Percentiles rank a stretch among this genome's conserved stretches.
phyloP scores from a whole-genome alignment of 2,329 filamentous ascomycete genomes.

The Fusarium sp. region DNA sequence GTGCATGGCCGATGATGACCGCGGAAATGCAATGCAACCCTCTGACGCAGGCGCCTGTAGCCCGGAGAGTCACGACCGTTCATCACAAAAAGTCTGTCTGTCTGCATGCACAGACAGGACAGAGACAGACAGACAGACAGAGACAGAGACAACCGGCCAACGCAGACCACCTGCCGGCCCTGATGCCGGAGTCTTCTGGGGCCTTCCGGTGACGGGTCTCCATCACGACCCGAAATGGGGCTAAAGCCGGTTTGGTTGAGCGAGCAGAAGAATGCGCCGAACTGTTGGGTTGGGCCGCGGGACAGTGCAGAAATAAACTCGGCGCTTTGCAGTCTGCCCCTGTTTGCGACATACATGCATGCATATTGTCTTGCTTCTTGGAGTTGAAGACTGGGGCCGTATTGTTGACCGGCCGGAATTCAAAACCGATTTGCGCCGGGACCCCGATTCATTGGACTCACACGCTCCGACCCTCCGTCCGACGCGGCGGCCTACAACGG shows the following conservation, averaged over 20 bases:
- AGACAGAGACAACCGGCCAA: constrained; percentile 1
- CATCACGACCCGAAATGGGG: constrained; percentile 16
- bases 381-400: not conserved
- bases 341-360: constrained; percentile 2
- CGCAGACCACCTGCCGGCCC: not conserved
- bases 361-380: constrained; percentile 2
- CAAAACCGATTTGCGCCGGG: constrained; percentile 6
- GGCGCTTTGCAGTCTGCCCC: constrained; percentile 8
- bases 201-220: not conserved
- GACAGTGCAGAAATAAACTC: constrained; percentile 25
- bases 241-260: constrained; percentile 13
- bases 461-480: constrained; percentile 16
- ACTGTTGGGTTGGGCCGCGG: constrained; percentile 18
- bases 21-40: constrained; percentile 33
- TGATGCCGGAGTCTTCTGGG: not conserved
- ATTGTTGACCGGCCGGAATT: constrained; percentile 8
- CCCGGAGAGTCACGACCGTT: not conserved
- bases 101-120: not conserved
- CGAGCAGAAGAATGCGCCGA: constrained; percentile 3
- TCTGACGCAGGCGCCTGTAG: constrained; percentile 16
- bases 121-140: not conserved
- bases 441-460: constrained; percentile 8
- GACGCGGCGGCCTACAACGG: constrained; percentile 2
- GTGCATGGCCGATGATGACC: constrained; percentile 9
- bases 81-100: not conserved